phyloP scores from a whole-genome alignment of 2,329 filamentous ascomycete species.

The Fusarium pilosicola region DNA sequence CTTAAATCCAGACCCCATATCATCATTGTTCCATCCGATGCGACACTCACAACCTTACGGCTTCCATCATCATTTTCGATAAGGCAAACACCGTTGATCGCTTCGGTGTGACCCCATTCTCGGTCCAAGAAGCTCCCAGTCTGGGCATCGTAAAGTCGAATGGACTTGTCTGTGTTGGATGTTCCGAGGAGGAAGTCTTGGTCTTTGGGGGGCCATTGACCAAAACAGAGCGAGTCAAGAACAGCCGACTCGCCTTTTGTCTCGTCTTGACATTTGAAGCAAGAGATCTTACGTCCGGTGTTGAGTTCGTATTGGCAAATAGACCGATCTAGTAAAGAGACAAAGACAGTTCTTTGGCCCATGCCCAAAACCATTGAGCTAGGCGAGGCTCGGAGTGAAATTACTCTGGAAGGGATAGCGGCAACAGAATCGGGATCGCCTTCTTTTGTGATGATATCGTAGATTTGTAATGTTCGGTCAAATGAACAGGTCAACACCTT shows the following conservation, averaged over 20 bases:
- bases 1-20: slow-evolving; percentile 72
- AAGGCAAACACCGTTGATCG: slow-evolving; percentile 85
- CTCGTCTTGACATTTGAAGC: slow-evolving; percentile 86
- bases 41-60: slow-evolving; percentile 75
- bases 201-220: slow-evolving; percentile 63
- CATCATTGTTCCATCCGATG: slow-evolving; percentile 85
- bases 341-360: slow-evolving; percentile 67
- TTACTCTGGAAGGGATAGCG: slow-evolving; percentile 79
- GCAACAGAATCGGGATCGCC: slow-evolving; percentile 72
- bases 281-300: slow-evolving; percentile 74
- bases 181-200: slow-evolving; percentile 81
- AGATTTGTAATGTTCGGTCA: slow-evolving; percentile 86
- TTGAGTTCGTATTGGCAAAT: slow-evolving; percentile 70
- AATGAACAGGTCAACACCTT: slow-evolving; percentile 86
- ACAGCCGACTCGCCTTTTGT: slow-evolving; percentile 84
- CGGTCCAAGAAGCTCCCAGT: slow-evolving; percentile 82
- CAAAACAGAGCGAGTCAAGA: slow-evolving; percentile 79
- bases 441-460: slow-evolving; percentile 79
- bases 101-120: slow-evolving; percentile 95
- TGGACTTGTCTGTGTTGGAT: slow-evolving; percentile 95
- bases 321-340: slow-evolving; percentile 69
- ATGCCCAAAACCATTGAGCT: slow-evolving; percentile 80
- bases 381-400: slow-evolving; percentile 87
- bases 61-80: slow-evolving; percentile 67
- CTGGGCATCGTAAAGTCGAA: slow-evolving; percentile 85